A percentile compares a stretch with the other conserved stretches of the same genome.
These are phyloP conservation scores for Diophrys appendiculata DNA, from an alignment of 73 alveolate species.

Conservation along the genomic window DNA sequence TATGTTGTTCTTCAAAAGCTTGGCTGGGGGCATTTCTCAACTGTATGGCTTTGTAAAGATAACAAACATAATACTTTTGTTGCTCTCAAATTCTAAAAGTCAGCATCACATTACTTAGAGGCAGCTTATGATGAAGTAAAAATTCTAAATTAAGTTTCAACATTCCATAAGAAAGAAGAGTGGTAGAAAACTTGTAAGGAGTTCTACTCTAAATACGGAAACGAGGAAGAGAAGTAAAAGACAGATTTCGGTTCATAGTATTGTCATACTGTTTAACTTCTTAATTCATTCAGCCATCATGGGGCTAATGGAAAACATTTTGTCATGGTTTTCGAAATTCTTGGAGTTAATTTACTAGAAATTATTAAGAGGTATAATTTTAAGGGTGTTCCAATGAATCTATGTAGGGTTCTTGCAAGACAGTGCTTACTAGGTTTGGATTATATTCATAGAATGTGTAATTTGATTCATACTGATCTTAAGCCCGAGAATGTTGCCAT, in stretches of 20 bases:
- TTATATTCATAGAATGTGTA: conserved; percentile 93
- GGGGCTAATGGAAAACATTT: conserved; percentile 90
- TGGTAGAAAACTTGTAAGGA: conserved; percentile 72
- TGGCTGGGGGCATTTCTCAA: conserved; percentile 85
- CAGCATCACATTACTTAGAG: conserved; percentile 96
- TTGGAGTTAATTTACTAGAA: conserved; percentile 95
- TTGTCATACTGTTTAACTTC: conserved; percentile 49
- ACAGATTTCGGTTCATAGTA: neutral
- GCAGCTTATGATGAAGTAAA: conserved; percentile 99
- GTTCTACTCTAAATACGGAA: conserved; percentile 66
- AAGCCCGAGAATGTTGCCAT: conserved; percentile 85
- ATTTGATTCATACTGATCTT: conserved; percentile 93
- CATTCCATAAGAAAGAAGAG: conserved; percentile 78
- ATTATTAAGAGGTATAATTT: conserved; percentile 84
- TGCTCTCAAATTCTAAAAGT: conserved; percentile 94
- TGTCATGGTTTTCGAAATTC: conserved; percentile 97
- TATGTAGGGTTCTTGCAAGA: conserved; percentile 80
- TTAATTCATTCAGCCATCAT: conserved; percentile 85
- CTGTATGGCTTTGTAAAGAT: conserved; percentile 82
- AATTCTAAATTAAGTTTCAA: conserved; percentile 90
- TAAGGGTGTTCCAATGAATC: conserved; percentile 78
- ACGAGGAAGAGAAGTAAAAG: conserved; percentile 37
- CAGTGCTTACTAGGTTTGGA: conserved; percentile 96
- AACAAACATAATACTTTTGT: conserved; percentile 83
- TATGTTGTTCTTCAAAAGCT: conserved; percentile 80